Conservation (phyloP, 345 rosid species). For the Arabidopsis arenosa region DNA sequence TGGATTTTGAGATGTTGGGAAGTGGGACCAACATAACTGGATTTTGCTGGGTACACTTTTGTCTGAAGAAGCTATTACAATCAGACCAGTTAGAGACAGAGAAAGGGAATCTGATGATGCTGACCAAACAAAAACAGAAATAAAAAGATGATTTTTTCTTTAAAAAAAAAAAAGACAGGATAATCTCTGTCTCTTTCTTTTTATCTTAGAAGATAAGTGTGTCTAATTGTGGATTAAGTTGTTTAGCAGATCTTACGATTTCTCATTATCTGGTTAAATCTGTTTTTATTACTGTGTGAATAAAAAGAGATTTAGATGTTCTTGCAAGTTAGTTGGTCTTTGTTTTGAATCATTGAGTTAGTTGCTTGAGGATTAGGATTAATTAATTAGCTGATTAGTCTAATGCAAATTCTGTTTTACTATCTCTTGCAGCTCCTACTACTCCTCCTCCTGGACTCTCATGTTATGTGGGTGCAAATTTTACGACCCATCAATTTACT, state of each 20-base stretch:
- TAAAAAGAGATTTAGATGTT: constrained; percentile 7
- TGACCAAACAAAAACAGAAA: constrained; percentile 41
- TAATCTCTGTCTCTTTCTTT: constrained; percentile 29
- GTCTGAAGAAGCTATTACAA: constrained; percentile 40
- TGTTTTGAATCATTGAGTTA: constrained; percentile 25
- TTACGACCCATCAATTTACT: constrained; percentile 84
- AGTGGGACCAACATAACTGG: constrained; percentile 72
- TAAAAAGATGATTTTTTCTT: constrained; percentile 11
- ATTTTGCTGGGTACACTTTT: constrained; percentile 48
- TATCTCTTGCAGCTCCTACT: constrained; percentile 29
- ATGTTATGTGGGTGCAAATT: constrained; percentile 80
- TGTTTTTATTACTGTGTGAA: constrained; percentile 26
- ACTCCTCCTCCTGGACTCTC: constrained; percentile 48
- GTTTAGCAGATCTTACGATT: constrained; percentile 22
- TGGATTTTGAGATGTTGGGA: constrained; percentile 40
- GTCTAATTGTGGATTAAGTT: constrained; percentile 2
- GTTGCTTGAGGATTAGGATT: neutral
- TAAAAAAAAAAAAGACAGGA: neutral
- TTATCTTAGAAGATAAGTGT: constrained; percentile 8
- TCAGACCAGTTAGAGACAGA: constrained; percentile 43
- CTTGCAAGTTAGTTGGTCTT: constrained; percentile 12
- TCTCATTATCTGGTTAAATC: constrained; percentile 24
- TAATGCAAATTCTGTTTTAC: constrained; percentile 20
- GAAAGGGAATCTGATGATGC: constrained; percentile 46
- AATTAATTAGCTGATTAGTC: constrained; percentile 9